Evolutionary conservation across 495 filamentous ascomycete species (phyloP).

Genomic region (Jackrogersella multiformis): DNA sequence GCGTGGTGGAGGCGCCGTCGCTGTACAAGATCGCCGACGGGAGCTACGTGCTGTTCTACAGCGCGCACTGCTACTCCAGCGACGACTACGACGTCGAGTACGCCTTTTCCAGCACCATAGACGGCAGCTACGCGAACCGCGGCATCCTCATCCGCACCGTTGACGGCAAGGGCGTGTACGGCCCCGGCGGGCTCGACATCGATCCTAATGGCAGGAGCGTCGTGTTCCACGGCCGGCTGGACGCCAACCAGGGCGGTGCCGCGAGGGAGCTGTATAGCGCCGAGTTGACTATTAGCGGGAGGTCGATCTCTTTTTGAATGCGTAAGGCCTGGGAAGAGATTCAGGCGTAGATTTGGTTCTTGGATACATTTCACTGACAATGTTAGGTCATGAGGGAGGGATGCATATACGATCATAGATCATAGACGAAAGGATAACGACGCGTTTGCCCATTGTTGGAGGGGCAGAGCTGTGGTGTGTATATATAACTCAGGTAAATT

Average conservation of each 20-base stretch:
- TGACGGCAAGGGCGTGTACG: constrained; percentile 41
- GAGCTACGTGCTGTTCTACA: constrained; percentile 69
- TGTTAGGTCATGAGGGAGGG: too few relatives aligned
- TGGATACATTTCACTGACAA: background rate
- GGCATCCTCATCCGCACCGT: constrained; percentile 44
- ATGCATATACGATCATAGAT: too few relatives aligned
- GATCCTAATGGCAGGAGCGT: constrained; percentile 43
- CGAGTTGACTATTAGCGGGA: constrained; percentile 41
- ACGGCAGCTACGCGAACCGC: constrained; percentile 59
- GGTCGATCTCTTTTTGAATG: too few relatives aligned
- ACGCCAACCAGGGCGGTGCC: constrained; percentile 25
- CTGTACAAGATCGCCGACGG: constrained; percentile 57
- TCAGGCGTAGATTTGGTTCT: background rate
- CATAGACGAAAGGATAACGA: too few relatives aligned
- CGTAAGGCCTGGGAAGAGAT: background rate
- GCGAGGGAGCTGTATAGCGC: constrained; percentile 40
- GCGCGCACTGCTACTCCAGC: constrained; percentile 64
- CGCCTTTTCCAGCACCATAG: constrained; percentile 57
- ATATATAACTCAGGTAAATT: constrained; percentile 8
- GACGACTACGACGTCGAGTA: constrained; percentile 64
- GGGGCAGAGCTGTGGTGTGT: background rate
- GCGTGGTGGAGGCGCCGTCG: constrained; percentile 69
- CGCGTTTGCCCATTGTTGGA: too few relatives aligned
- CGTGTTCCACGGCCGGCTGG: constrained; percentile 44
- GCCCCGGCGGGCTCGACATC: constrained; percentile 44